Evolutionary conservation across 1,284 basidiomycete genomes (phyloP).

Genomic region (Austroboletus olivaceoglutinosus): DNA sequence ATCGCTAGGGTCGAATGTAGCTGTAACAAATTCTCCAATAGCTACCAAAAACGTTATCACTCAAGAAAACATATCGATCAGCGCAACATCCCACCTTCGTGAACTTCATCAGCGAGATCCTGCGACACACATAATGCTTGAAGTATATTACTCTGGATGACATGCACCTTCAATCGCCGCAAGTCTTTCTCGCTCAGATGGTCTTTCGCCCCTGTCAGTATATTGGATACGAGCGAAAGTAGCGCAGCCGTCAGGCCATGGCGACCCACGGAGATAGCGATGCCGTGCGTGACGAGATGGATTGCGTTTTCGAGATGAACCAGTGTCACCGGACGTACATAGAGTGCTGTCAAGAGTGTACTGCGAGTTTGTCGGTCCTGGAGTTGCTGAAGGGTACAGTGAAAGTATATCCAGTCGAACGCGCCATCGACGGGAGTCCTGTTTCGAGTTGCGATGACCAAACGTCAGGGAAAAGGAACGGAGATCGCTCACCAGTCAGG

Average conservation of each 20-base stretch:
- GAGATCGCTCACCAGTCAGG: slow-evolving; percentile 31
- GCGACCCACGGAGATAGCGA: slow-evolving; percentile 24
- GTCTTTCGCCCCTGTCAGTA: slow-evolving; percentile 32
- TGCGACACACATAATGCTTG: slow-evolving; percentile 35
- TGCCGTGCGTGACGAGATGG: slow-evolving; percentile 40
- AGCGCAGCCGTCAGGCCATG: slow-evolving; percentile 26
- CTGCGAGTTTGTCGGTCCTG: slow-evolving; percentile 20
- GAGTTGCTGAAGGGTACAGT: slow-evolving; percentile 32
- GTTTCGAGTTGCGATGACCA: not conserved
- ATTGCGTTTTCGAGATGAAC: slow-evolving; percentile 37
- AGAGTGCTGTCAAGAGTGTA: slow-evolving; percentile 34
- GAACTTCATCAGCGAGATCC: slow-evolving; percentile 19
- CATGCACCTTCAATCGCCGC: slow-evolving; percentile 39
- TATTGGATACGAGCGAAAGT: slow-evolving; percentile 36
- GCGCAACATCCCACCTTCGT: slow-evolving; percentile 33
- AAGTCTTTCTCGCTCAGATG: slow-evolving; percentile 30
- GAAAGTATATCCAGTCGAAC: slow-evolving; percentile 48
- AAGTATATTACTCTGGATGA: slow-evolving; percentile 34
- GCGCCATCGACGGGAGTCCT: slow-evolving; percentile 21
- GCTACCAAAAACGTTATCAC: slow-evolving; percentile 23
- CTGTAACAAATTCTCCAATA: slow-evolving; percentile 28
- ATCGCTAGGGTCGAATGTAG: slow-evolving; percentile 22
- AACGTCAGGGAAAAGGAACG: not conserved
- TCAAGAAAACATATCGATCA: slow-evolving; percentile 13
- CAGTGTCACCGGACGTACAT: slow-evolving; percentile 23